Evolutionary conservation across 495 filamentous ascomycete genomes (phyloP), one percentile per base, ranked within the genome.

Genomic region (Wilcoxina mikolae): DNA sequence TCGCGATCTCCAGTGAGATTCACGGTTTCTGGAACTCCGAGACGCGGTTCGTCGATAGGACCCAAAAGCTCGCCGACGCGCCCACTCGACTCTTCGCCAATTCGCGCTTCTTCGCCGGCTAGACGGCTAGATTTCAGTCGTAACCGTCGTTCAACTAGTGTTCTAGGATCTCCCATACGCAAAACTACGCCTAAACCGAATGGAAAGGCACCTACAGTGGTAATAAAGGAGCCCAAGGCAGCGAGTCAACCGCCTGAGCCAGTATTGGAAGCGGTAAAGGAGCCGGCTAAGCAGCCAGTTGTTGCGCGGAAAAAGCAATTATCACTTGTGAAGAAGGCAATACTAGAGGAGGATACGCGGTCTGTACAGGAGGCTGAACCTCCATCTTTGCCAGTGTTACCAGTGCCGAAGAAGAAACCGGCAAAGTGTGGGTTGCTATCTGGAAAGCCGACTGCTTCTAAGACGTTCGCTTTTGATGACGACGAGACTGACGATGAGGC

Each of bases 1-100:
- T 35, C 68, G 4, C 67, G 73, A 39, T 78, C 75, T 2, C 78
- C 78, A 2, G 70, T 73, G 23, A 81, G 78, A 65, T 75, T 76
- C 4, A 59, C 69, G 15, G 66, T 80, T n/a, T 73, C 72, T 29
- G 77, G 77, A 1, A 76, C 78, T 17, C 74, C 76, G 3, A 69
- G 75, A 49, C 69, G 76, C 67, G 56, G 66, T 62, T 55, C 58
- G 67, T 64, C 74, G 28, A 57, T 74, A 57, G 65, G 71, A 52
- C 59, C 56, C 41, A 66, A 64, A 33, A 56, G 25, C 53, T 20
- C 49, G 29, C 47, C 60, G 54, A 44, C 33, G 59, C 29, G 44
- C 51, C 35, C 46, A 55, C 24, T 35, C 65, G 52, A 69, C 72
- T 12, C 61, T 58, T 57, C 71, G 71, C 33, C 66, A 62, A 10